Evolutionary conservation across 2,329 filamentous ascomycete species (phyloP).

Genomic region (Cylindrodendrum hubeiense): DNA sequence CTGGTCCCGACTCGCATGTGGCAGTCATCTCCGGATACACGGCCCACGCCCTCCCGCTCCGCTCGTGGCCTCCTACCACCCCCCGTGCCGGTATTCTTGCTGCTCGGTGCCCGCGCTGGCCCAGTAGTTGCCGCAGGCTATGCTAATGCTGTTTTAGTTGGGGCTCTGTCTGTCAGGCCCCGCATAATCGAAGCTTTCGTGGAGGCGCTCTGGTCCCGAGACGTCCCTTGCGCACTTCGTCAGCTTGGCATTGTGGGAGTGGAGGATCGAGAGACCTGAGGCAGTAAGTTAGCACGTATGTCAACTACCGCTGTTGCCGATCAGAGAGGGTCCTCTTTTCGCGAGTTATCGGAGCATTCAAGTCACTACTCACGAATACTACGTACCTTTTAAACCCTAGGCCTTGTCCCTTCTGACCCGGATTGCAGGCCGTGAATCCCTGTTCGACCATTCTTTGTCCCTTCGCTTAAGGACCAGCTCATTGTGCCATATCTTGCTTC

Average conservation of each 20-base stretch:
- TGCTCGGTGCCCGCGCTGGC: constrained; percentile 8
- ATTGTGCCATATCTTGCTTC: constrained; percentile 16
- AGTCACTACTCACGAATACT: too few species aligned
- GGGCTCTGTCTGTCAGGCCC: constrained; percentile 9
- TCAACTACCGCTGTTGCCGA: constrained; percentile 19
- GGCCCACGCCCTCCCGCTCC: constrained; percentile 9
- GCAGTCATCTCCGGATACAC: constrained; percentile 10
- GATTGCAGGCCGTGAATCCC: constrained; percentile 10
- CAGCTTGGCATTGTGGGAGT: constrained; percentile 12
- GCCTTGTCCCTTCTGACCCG: background rate
- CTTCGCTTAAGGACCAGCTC: constrained; percentile 20
- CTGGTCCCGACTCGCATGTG: constrained; percentile 12
- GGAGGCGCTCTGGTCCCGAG: constrained; percentile 10
- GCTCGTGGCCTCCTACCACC: background rate
- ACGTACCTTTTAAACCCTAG: constrained; percentile 3
- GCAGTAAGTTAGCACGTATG: background rate
- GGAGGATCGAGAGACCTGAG: constrained; percentile 13
- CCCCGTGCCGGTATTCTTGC: constrained; percentile 1
- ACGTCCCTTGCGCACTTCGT: background rate
- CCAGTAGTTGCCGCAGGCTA: background rate
- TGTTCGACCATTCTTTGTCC: constrained; percentile 2
- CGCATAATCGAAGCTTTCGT: constrained; percentile 14
- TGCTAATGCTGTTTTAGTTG: constrained; percentile 4
- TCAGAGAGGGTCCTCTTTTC: constrained; percentile 7
- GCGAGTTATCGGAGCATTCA: constrained; percentile 4